Evolutionary conservation across 2,329 filamentous ascomycete species (phyloP).

Genomic region (Phyllosticta citrichinensis): DNA sequence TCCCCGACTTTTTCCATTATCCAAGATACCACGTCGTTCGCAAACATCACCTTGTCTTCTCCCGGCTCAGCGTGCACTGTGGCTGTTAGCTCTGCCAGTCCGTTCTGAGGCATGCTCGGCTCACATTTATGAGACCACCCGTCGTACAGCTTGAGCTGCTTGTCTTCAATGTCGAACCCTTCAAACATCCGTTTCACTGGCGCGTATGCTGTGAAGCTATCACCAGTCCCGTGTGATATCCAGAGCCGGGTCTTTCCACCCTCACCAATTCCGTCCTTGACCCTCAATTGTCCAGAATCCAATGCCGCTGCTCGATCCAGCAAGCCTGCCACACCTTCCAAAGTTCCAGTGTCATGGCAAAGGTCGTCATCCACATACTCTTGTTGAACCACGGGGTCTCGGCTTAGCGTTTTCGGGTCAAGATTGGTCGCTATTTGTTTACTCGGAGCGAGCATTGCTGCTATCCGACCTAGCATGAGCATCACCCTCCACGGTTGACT

Average conservation of each 20-base stretch:
- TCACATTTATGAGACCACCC: conserved; percentile 65
- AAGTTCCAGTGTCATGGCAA: conserved; percentile 73
- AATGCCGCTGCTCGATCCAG: conserved; percentile 61
- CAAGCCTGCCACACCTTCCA: conserved; percentile 70
- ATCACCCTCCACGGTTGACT: conserved; percentile 55
- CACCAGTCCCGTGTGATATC: conserved; percentile 66
- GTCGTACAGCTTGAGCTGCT: conserved; percentile 61
- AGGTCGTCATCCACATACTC: conserved; percentile 56
- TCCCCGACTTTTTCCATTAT: conserved; percentile 24
- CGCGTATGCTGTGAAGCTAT: conserved; percentile 57
- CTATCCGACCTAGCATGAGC: conserved; percentile 57
- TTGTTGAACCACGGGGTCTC: conserved; percentile 54
- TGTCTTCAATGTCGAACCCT: conserved; percentile 50
- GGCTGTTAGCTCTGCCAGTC: neutral
- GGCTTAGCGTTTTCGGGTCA: conserved; percentile 52
- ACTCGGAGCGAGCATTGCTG: conserved; percentile 55
- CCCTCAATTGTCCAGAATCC: conserved; percentile 42
- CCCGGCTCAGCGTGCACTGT: conserved; percentile 29
- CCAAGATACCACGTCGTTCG: conserved; percentile 27
- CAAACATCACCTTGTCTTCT: conserved; percentile 24
- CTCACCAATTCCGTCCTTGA: conserved; percentile 34
- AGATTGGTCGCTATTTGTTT: conserved; percentile 59
- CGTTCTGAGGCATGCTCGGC: conserved; percentile 14
- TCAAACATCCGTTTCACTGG: conserved; percentile 57
- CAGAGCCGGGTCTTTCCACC: conserved; percentile 55